phyloP scores from a whole-genome alignment of 1,284 basidiomycete species.

The Termitomyces sp. region DNA sequence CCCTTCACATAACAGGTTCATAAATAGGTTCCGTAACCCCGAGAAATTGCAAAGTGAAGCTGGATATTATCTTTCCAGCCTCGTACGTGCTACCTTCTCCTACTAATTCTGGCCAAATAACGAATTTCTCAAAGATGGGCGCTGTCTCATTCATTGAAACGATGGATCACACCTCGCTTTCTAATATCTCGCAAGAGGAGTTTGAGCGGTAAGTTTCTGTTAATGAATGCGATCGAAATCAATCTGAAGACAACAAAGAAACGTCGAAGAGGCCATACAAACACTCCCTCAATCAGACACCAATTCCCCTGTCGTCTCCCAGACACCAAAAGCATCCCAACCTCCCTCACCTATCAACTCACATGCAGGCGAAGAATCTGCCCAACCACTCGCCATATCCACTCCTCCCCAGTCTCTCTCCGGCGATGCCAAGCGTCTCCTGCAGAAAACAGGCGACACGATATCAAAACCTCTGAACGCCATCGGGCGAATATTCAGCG shows the following conservation, averaged over 20 bases:
- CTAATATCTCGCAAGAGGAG: conserved; percentile 88
- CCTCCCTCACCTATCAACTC: conserved; percentile 20
- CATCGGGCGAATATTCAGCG: conserved; percentile 81
- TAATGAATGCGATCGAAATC: background rate
- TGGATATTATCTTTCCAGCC: conserved; percentile 94
- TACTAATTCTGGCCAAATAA: background rate
- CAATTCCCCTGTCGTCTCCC: conserved; percentile 40
- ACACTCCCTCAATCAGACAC: conserved; percentile 59
- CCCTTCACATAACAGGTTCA: conserved; percentile 59
- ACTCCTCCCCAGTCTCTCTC: conserved; percentile 56
- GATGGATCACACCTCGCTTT: conserved; percentile 92
- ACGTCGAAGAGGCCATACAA: conserved; percentile 83
- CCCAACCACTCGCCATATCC: conserved; percentile 66
- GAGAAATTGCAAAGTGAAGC: conserved; percentile 90
- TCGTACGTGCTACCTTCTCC: conserved; percentile 46
- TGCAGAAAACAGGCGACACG: conserved; percentile 85
- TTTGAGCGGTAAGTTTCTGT: conserved; percentile 66
- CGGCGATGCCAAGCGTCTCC: conserved; percentile 75
- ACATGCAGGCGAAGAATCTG: conserved; percentile 81
- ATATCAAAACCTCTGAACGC: conserved; percentile 85
- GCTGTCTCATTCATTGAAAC: conserved; percentile 95
- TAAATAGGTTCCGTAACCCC: conserved; percentile 91
- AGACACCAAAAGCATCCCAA: conserved; percentile 19
- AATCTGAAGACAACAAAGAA: conserved; percentile 32
- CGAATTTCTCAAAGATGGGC: conserved; percentile 53